phyloP scores from a whole-genome alignment of 805 yeast genomes.

The Wickerhamomyces strasburgensis region DNA sequence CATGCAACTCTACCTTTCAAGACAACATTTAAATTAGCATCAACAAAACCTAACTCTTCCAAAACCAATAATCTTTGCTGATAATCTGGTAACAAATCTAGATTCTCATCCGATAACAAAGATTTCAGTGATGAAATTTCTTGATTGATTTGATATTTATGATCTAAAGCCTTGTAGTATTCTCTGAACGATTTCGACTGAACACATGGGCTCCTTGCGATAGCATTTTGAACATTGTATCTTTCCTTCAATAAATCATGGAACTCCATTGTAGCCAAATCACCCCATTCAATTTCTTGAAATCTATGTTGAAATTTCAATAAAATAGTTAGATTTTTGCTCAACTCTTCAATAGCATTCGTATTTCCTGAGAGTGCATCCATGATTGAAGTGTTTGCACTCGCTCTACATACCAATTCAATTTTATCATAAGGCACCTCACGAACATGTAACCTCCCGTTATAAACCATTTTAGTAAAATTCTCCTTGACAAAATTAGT shows the following conservation, averaged over 20 bases:
- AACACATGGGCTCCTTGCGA: slow-evolving; percentile 26
- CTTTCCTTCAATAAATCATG: slow-evolving; percentile 36
- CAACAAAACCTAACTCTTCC: slow-evolving; percentile 75
- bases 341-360: slow-evolving; percentile 33
- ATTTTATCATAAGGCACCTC: slow-evolving; percentile 38
- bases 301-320: slow-evolving; percentile 36
- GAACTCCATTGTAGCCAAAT: slow-evolving; percentile 30
- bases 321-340: slow-evolving; percentile 31
- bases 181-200: slow-evolving; percentile 39
- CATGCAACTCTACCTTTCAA: slow-evolving; percentile 92
- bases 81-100: slow-evolving; percentile 89
- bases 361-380: slow-evolving; percentile 11
- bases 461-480: slow-evolving; percentile 25
- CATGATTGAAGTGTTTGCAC: slow-evolving; percentile 10
- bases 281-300: slow-evolving; percentile 39
- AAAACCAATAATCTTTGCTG: slow-evolving; percentile 82
- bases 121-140: slow-evolving; percentile 53
- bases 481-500: slow-evolving; percentile 22
- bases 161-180: slow-evolving; percentile 41
- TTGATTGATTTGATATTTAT: slow-evolving; percentile 39
- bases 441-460: slow-evolving; percentile 30
- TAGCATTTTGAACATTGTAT: slow-evolving; percentile 27
- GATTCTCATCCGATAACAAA: slow-evolving; percentile 77
- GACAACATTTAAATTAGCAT: slow-evolving; percentile 66
- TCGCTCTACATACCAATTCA: slow-evolving; percentile 39